Evolutionary conservation across 805 yeast species (phyloP).

Genomic region (Wickerhamiella qilinensis): DNA sequence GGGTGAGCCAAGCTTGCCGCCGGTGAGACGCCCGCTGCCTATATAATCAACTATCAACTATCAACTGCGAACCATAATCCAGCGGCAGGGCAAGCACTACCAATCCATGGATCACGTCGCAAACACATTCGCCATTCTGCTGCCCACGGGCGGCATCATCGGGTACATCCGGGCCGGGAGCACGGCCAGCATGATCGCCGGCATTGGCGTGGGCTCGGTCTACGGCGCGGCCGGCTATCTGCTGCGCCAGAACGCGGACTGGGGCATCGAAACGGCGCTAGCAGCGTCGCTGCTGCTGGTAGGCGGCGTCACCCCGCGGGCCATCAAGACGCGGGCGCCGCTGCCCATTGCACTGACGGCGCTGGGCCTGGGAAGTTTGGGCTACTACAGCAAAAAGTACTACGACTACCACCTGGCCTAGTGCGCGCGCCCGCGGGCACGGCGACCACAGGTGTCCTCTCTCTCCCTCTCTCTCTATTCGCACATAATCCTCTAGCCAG

Average conservation of each 20-base stretch:
- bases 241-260: constrained; percentile 52
- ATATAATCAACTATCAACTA: too few species aligned
- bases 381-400: constrained; percentile 62
- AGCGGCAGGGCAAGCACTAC: too few species aligned
- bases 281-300: constrained; percentile 51
- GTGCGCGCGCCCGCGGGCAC: too few species aligned
- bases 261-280: constrained; percentile 69
- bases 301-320: constrained; percentile 59
- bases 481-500: too few species aligned
- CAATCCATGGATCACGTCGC: constrained; percentile 67
- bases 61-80: too few species aligned
- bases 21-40: too few species aligned
- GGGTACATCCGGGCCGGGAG: constrained; percentile 60
- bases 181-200: constrained; percentile 67
- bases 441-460: too few species aligned
- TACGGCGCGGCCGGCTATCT: constrained; percentile 39
- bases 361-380: constrained; percentile 47
- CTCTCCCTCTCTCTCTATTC: too few species aligned
- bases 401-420: constrained; percentile 39
- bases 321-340: constrained; percentile 49
- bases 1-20: too few species aligned
- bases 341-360: constrained; percentile 52
- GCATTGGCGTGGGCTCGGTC: constrained; percentile 28
- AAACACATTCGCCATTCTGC: constrained; percentile 50
- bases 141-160: constrained; percentile 53